Evolutionary conservation across 2,329 filamentous ascomycete genomes (phyloP).

Genomic region (Byssoonygena ceratinophila): DNA sequence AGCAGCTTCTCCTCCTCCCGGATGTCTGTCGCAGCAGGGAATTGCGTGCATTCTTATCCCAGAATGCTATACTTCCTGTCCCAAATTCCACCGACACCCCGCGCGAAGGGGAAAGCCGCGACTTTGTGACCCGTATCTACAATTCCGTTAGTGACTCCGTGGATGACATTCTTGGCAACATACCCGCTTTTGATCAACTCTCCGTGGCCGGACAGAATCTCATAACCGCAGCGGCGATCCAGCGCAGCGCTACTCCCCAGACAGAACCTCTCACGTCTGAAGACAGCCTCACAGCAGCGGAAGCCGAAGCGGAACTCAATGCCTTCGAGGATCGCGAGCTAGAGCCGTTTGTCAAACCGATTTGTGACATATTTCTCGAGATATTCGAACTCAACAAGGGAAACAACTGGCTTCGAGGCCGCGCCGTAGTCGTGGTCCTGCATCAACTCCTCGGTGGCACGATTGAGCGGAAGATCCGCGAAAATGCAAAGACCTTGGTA

Average conservation of each 20-base stretch:
- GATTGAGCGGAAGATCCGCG: conserved; percentile 88
- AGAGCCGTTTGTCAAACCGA: conserved; percentile 95
- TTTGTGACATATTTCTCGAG: conserved; percentile 94
- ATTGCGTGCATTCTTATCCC: conserved; percentile 81
- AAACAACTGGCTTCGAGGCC: conserved; percentile 92
- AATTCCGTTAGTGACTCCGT: conserved; percentile 96
- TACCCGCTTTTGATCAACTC: conserved; percentile 87
- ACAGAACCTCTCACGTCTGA: conserved; percentile 29
- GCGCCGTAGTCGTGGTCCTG: conserved; percentile 89
- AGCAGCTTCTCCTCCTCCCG: conserved; percentile 70
- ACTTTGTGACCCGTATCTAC: conserved; percentile 90
- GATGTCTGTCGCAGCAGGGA: conserved; percentile 92
- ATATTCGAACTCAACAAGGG: conserved; percentile 88
- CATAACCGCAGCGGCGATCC: conserved; percentile 43
- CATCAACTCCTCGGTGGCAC: conserved; percentile 93
- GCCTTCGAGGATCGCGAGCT: conserved; percentile 84
- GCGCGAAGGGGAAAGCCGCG: conserved; percentile 54
- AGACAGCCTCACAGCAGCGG: conserved; percentile 47
- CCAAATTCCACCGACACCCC: conserved; percentile 49
- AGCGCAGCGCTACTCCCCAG: conserved; percentile 32
- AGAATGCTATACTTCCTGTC: conserved; percentile 60
- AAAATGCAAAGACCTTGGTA: conserved; percentile 62
- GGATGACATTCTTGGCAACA: conserved; percentile 94
- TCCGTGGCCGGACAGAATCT: conserved; percentile 87
- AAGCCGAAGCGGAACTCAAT: conserved; percentile 87